Percentiles rank a stretch among this genome's conserved stretches.
Evolutionary conservation across 2,329 filamentous ascomycete genomes (phyloP).

Genomic region (Diaporthe nobilis): DNA sequence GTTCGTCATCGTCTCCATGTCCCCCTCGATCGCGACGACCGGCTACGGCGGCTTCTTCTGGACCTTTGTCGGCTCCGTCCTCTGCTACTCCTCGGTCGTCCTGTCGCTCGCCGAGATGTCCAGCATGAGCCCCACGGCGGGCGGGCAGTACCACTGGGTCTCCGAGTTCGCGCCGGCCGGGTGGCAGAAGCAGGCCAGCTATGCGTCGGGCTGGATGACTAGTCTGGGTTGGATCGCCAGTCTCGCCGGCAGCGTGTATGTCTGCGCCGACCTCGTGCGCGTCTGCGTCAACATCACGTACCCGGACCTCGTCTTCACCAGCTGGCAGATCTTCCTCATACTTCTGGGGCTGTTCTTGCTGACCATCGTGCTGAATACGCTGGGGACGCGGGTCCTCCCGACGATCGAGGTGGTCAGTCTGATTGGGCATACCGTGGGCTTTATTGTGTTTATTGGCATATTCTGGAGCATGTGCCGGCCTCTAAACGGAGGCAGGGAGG

Average conservation of each 20-base stretch:
- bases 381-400: conserved; percentile 28
- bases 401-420: conserved; percentile 37
- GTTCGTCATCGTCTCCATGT: conserved; percentile 44
- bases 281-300: conserved; percentile 31
- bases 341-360: conserved; percentile 34
- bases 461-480: conserved; percentile 37
- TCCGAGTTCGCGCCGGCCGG: conserved; percentile 37
- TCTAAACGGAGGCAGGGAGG: conserved; percentile 25
- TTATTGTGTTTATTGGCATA: conserved; percentile 33
- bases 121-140: conserved; percentile 40
- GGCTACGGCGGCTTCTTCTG: conserved; percentile 47
- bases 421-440: conserved; percentile 37
- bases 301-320: conserved; percentile 27
- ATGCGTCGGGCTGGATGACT: conserved; percentile 40
- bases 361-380: conserved; percentile 37
- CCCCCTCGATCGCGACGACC: conserved; percentile 41
- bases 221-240: conserved; percentile 40
- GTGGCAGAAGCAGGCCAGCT: conserved; percentile 38
- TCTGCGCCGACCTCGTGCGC: conserved; percentile 37
- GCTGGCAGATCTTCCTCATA: conserved; percentile 39
- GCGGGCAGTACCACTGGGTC: conserved; percentile 42
- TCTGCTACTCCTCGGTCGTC: conserved; percentile 44
- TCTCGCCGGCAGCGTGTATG: conserved; percentile 35
- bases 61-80: conserved; percentile 44
- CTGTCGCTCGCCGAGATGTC: conserved; percentile 39